phyloP scores from a whole-genome alignment of 1,284 basidiomycete genomes.

The Pseudozyma sp. region DNA sequence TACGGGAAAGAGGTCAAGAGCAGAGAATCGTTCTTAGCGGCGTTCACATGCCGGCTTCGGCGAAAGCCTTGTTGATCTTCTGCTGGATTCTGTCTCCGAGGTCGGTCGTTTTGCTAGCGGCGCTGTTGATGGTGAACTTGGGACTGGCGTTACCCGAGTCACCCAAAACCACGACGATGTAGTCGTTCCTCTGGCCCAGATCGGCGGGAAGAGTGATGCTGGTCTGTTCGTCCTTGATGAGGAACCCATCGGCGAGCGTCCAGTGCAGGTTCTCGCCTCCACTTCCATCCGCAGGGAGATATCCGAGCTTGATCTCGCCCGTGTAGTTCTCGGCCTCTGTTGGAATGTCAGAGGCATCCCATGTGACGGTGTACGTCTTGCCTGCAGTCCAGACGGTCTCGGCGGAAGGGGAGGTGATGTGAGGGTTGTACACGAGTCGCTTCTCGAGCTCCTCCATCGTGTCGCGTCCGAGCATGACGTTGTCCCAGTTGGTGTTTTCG shows the following conservation, averaged over 20 bases:
- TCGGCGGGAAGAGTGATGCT: conserved; percentile 33
- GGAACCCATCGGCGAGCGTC: conserved; percentile 32
- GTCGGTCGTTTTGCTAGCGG: background rate
- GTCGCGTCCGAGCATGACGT: conserved; percentile 23
- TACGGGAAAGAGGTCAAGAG: background rate
- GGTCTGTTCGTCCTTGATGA: conserved; percentile 21
- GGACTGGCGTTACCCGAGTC: conserved; percentile 40
- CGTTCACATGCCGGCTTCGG: conserved; percentile 8
- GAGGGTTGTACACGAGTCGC: conserved; percentile 51
- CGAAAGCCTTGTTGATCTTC: conserved; percentile 16
- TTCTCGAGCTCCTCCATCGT: conserved; percentile 14
- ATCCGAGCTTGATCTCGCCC: conserved; percentile 47
- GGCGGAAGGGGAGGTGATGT: conserved; percentile 31
- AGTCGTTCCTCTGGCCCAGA: conserved; percentile 25
- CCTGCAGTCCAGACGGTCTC: conserved; percentile 38
- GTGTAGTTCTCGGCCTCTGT: conserved; percentile 11
- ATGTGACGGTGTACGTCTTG: conserved; percentile 26
- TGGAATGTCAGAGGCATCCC: conserved; percentile 41
- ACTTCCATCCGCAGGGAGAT: conserved; percentile 30
- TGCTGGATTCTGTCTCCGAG: conserved; percentile 11
- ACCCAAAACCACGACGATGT: conserved; percentile 48
- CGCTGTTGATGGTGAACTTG: conserved; percentile 36
- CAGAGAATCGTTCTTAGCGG: background rate
- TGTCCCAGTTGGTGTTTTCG: conserved; percentile 24
- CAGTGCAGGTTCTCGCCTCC: conserved; percentile 47